A percentile compares a stretch with the other conserved stretches of the same genome.
Conservation (phyloP, 768 basidiomycete species). For the Mrakia blollopis region DNA sequence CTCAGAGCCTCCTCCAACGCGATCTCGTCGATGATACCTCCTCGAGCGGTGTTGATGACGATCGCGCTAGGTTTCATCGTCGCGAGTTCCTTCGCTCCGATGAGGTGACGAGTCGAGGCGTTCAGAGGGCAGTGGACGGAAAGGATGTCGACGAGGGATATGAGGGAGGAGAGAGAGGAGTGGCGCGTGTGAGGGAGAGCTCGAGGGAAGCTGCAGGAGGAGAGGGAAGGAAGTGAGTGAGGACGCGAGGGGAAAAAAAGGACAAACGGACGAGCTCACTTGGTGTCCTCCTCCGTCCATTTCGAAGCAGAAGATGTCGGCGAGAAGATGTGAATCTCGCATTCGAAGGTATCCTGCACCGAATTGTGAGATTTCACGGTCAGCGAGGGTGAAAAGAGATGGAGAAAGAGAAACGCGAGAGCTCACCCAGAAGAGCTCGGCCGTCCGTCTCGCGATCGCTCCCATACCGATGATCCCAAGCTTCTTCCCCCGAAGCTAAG, state of each 20-base stretch:
- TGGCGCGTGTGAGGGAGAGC: conserved; percentile 61
- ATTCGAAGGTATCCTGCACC: conserved; percentile 14
- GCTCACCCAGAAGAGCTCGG: conserved; percentile 28
- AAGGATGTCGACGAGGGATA: conserved; percentile 56
- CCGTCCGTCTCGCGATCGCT: conserved; percentile 22
- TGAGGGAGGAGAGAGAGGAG: conserved; percentile 56
- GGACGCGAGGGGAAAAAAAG: conserved; percentile 42
- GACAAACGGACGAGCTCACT: neutral
- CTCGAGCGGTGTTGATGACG: conserved; percentile 64
- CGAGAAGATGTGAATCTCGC: conserved; percentile 24
- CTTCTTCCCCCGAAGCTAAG: conserved; percentile 10
- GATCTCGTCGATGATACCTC: conserved; percentile 59
- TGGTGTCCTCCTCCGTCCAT: conserved; percentile 8
- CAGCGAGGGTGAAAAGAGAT: neutral
- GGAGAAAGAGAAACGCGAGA: neutral
- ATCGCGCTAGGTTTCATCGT: conserved; percentile 58
- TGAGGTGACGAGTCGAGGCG: conserved; percentile 52
- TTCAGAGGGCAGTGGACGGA: conserved; percentile 61
- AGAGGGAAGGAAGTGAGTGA: conserved; percentile 30
- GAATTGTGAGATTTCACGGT: no score
- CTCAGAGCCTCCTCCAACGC: conserved; percentile 54
- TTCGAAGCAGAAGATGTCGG: conserved; percentile 9
- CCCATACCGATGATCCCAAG: conserved; percentile 32
- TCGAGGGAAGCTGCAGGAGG: conserved; percentile 47
- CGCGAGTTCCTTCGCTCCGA: conserved; percentile 51